Base-by-base conservation (phyloP, 202 grass and related monocot species). In the Panicum virgatum region DNA sequence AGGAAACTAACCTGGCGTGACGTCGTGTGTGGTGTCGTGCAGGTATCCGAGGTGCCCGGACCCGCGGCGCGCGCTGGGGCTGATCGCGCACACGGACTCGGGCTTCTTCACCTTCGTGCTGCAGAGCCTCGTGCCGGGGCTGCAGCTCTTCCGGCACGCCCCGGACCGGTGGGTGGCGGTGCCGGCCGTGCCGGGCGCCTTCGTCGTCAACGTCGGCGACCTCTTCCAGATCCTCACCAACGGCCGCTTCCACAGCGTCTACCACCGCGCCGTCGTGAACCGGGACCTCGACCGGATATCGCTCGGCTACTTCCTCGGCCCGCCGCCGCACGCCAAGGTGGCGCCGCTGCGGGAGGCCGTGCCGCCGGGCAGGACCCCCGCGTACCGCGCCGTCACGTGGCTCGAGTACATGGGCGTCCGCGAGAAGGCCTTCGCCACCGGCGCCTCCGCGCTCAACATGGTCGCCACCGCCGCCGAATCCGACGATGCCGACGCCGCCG, bases 261-360 rank as follows among this genome's bases (percentile, higher is more conserved):
- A 84, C 80, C 95, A 94, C 74, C 92, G 95, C 12, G 95, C 92
- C 74, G 88, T 97, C 42, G 95, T 97, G 13, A 92, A 97, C 86
- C 74, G 86, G 1, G 78, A 85, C 20, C 40, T 66, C 23, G 66
- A 92, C 53, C 75, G 92, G 67, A 43, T 94, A 0, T 97, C 95
- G 20, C 86, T 84, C 1, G 95, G 87, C 0, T 94, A 85, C 84
- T 89, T 97, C 74, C 88, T 87, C 77, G 90, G 90, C 38, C 90
- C 90, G 30, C 88, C 90, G 27, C 60, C 78, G 4, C 44, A 87
- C 61, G 62, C 56, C 44, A 79, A 77, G 66, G 86, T 97, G 36
- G 74, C 81, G 66, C 95, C 95, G 45, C 69, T 93, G 0, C 45
- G 14, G 76, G 93, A 93, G 75, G 84, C 89, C 50, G n/a, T 80